A percentile compares a stretch with the other conserved stretches of the same genome.
phyloP scores from a whole-genome alignment of 139 green algal species.

The Closterium sp. region DNA sequence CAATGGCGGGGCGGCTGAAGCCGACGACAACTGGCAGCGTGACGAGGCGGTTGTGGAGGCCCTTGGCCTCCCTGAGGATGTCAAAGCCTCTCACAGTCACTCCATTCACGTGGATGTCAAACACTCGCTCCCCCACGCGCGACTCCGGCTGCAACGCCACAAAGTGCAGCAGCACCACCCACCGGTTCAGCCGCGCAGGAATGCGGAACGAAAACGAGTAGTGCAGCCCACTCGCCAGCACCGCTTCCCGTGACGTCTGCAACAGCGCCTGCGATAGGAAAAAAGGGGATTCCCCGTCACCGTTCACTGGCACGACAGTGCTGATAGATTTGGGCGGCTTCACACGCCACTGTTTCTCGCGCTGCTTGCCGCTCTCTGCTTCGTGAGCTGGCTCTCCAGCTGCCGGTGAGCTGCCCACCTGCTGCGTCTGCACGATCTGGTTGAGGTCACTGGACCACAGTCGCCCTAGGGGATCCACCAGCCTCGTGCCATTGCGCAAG shows the following conservation, averaged over 20 bases:
- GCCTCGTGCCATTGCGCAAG: too few relatives aligned
- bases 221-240: background rate
- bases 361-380: too few relatives aligned
- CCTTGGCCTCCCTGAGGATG: background rate
- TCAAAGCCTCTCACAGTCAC: background rate
- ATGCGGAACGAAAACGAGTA: background rate
- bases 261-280: slow-evolving; percentile 3
- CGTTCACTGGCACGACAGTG: background rate
- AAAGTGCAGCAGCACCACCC: slow-evolving; percentile 32
- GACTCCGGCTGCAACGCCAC: slow-evolving; percentile 7
- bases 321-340: background rate
- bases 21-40: background rate
- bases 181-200: background rate
- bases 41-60: background rate
- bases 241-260: background rate
- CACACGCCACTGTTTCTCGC: background rate
- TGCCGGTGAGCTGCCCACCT: too few relatives aligned
- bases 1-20: background rate
- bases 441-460: too few relatives aligned
- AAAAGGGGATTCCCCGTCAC: background rate
- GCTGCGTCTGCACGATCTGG: too few relatives aligned
- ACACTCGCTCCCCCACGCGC: slow-evolving; percentile 20
- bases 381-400: too few relatives aligned
- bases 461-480: too few relatives aligned
- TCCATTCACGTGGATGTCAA: slow-evolving; percentile 22